Base-by-base conservation (phyloP, 2,329 filamentous ascomycete species). In the Hortaea werneckii region DNA sequence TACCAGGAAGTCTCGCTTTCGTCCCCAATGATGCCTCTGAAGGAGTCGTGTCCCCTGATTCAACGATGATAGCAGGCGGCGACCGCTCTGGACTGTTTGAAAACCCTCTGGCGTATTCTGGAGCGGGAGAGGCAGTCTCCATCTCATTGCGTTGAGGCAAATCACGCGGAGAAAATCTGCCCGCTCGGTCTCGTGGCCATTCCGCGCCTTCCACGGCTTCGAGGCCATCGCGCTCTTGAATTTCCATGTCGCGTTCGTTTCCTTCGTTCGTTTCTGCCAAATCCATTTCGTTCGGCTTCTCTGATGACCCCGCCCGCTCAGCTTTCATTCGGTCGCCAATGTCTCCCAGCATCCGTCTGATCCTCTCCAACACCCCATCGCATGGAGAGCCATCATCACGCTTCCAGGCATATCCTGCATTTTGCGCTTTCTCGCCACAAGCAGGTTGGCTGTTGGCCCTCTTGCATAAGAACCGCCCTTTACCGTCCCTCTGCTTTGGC, bases 1-100 rank as follows among this genome's bases (percentile, higher is more conserved):
- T 48, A 6, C 43, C 44, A 13, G 50, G 53, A 8, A 57, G 45
- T 27, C 50, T 54, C 5, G 52, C 44, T 40, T 48, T 54, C 12
- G 37, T 20, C 20, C 20, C 4, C 20, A 20, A 20, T 20, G 20
- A 20, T 20, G 20, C 20, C 20, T 20, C 20, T 20, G 20, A 20
- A 2, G 20, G 20, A 20, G 20, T 20, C 20, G 20, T 20, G 20
- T 20, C 20, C 20, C 4, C 20, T 20, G 20, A 20, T 20, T 20
- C 20, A 2, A 20, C 20, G 4, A 20, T 20, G 20, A 20, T 20
- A 20, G 20, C 20, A 20, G 8, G 32, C 32, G n/a, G 32, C 32
- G 32, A 2, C 9, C 32, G 32, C 8, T 35, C 32, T n/a, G n/a
- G 32, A 35, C 32, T 35, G 8, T 35, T 35, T n/a, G 32, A 35